Conservation (phyloP, 2,329 filamentous ascomycete species). For the Alternaria sp. region DNA sequence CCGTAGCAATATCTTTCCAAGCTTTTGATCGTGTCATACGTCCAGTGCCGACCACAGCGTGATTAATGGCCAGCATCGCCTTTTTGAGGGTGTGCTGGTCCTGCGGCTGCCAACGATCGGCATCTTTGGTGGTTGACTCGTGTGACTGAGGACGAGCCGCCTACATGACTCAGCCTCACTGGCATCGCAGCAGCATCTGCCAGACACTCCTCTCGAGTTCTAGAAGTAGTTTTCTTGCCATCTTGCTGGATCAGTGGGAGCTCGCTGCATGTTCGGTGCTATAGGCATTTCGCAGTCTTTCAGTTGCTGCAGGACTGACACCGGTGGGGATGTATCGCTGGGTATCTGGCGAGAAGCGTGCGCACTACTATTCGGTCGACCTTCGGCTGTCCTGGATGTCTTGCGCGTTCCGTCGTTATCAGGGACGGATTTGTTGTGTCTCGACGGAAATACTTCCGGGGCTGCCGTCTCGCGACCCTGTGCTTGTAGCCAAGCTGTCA, state of each 20-base stretch:
- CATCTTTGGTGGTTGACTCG: not conserved
- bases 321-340: not conserved
- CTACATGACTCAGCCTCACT: not conserved
- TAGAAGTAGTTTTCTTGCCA: constrained; percentile 10
- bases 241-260: not conserved
- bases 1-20: not conserved
- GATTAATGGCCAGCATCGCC: not conserved
- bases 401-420: not conserved
- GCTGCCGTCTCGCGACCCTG: constrained; percentile 13
- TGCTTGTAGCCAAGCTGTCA: constrained; percentile 27
- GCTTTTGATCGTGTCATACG: not conserved
- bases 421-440: not conserved
- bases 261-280: not conserved
- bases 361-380: not conserved
- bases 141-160: not conserved
- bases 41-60: not conserved
- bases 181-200: not conserved
- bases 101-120: not conserved
- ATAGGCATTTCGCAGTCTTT: not conserved
- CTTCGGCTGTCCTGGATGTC: not conserved
- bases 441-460: not conserved
- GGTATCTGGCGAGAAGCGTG: not conserved
- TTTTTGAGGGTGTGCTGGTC: not conserved
- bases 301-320: not conserved
- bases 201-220: not conserved